Percentiles rank a stretch among this genome's conserved stretches.
phyloP scores from a whole-genome alignment of 1,139 yeast genomes.

The Kluyveromyces sp. region DNA sequence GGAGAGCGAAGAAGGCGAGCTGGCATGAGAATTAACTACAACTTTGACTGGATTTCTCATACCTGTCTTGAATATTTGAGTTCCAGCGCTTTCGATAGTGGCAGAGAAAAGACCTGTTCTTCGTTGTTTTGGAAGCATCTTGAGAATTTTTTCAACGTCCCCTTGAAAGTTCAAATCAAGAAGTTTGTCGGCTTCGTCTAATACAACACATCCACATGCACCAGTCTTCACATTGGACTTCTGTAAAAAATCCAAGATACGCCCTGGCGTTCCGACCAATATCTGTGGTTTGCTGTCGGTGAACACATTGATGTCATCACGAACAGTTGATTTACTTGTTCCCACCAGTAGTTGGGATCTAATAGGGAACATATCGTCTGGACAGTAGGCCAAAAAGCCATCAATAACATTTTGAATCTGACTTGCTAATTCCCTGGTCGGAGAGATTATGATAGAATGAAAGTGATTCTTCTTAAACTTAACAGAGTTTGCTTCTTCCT shows the following conservation, averaged over 20 bases:
- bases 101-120: slow-evolving; percentile 93
- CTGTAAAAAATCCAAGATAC: slow-evolving; percentile 65
- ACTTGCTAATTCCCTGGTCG: slow-evolving; percentile 86
- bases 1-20: slow-evolving; percentile 56
- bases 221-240: slow-evolving; percentile 43
- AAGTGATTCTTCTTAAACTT: slow-evolving; percentile 53
- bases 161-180: slow-evolving; percentile 71
- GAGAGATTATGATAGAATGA: slow-evolving; percentile 69
- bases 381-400: slow-evolving; percentile 51
- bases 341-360: slow-evolving; percentile 76
- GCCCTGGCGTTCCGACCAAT: slow-evolving; percentile 89
- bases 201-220: slow-evolving; percentile 64
- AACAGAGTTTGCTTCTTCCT: slow-evolving; percentile 25
- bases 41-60: slow-evolving; percentile 85
- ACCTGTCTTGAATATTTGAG: slow-evolving; percentile 64
- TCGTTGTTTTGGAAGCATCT: slow-evolving; percentile 75
- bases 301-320: slow-evolving; percentile 67
- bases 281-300: slow-evolving; percentile 55
- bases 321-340: slow-evolving; percentile 48
- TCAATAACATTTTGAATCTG: slow-evolving; percentile 71
- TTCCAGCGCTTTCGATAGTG: slow-evolving; percentile 75
- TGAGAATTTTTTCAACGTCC: slow-evolving; percentile 61
- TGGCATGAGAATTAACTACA: slow-evolving; percentile 51
- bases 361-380: slow-evolving; percentile 41
- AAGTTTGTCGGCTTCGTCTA: slow-evolving; percentile 91